Evolutionary conservation across 768 basidiomycete genomes (phyloP).

Genomic region (Psilocybe subaeruginosa): DNA sequence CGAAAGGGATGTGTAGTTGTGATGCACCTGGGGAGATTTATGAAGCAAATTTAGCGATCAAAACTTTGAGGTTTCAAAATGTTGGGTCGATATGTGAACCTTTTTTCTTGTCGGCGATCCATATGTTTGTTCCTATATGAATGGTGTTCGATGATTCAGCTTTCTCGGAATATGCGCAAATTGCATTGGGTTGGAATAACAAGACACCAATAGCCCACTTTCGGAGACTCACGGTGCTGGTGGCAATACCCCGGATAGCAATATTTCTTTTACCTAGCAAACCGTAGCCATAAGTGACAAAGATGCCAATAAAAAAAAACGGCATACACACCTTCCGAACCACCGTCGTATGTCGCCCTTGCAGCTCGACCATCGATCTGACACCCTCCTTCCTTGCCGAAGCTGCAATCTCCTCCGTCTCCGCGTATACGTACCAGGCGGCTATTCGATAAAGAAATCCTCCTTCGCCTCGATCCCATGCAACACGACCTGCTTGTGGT

Average conservation of each 20-base stretch:
- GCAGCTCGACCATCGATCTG: conserved; percentile 33
- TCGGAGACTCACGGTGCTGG: conserved; percentile 21
- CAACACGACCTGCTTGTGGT: conserved; percentile 28
- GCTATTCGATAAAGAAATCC: conserved; percentile 42
- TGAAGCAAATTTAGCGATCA: background rate
- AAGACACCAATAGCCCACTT: no score
- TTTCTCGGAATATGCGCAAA: background rate
- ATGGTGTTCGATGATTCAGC: conserved; percentile 3
- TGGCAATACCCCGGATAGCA: conserved; percentile 33
- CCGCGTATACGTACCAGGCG: conserved; percentile 30
- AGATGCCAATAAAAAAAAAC: no score
- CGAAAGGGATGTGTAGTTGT: conserved; percentile 26
- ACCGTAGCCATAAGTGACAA: background rate
- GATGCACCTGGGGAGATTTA: conserved; percentile 22
- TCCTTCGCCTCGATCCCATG: conserved; percentile 39
- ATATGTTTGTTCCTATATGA: background rate
- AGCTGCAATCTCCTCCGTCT: conserved; percentile 34
- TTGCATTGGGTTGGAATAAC: background rate
- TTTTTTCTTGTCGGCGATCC: background rate
- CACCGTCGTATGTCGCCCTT: conserved; percentile 28
- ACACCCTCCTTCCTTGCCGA: conserved; percentile 30
- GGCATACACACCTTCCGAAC: conserved; percentile 28
- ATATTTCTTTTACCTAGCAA: conserved; percentile 28
- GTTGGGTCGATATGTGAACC: background rate
- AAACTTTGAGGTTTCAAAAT: background rate